Percentiles rank a stretch among this genome's conserved stretches.
Evolutionary conservation across 352 stramenopile genomes (phyloP).

Genomic region (Pythium phragmiticola): DNA sequence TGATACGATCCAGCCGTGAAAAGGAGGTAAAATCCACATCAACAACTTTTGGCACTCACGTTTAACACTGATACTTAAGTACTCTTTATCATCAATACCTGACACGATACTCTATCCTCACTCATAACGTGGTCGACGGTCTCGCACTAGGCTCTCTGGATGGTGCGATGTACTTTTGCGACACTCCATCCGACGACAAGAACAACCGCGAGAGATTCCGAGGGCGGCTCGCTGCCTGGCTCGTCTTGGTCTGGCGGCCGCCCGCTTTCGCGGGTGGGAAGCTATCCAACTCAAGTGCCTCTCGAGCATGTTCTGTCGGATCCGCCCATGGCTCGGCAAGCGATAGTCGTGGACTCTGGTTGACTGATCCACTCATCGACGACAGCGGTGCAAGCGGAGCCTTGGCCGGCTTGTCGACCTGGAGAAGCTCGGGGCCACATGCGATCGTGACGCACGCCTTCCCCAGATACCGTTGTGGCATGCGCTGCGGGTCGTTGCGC

Average conservation of each 20-base stretch:
- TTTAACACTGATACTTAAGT: not conserved
- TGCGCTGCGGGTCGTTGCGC: conserved; percentile 61
- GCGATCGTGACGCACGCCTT: conserved; percentile 71
- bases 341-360: conserved; percentile 25
- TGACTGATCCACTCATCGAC: conserved; percentile 20
- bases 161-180: conserved; percentile 64
- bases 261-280: conserved; percentile 49
- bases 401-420: conserved; percentile 7
- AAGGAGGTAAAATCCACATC: not conserved
- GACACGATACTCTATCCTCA: not conserved
- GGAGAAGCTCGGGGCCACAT: conserved; percentile 46
- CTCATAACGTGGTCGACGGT: conserved; percentile 29
- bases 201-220: conserved; percentile 62
- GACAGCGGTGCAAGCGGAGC: conserved; percentile 6
- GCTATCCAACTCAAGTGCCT: conserved; percentile 56
- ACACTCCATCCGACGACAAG: conserved; percentile 72
- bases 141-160: conserved; percentile 22
- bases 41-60: not conserved
- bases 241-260: conserved; percentile 65
- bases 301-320: conserved; percentile 38
- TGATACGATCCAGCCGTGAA: conserved; percentile 9
- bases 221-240: conserved; percentile 42
- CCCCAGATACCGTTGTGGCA: conserved; percentile 67
- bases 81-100: not conserved
- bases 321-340: conserved; percentile 22